These are phyloP conservation scores for Fusarium sororula DNA, from an alignment of 2,329 filamentous ascomycete species.

Conservation along the genomic window DNA sequence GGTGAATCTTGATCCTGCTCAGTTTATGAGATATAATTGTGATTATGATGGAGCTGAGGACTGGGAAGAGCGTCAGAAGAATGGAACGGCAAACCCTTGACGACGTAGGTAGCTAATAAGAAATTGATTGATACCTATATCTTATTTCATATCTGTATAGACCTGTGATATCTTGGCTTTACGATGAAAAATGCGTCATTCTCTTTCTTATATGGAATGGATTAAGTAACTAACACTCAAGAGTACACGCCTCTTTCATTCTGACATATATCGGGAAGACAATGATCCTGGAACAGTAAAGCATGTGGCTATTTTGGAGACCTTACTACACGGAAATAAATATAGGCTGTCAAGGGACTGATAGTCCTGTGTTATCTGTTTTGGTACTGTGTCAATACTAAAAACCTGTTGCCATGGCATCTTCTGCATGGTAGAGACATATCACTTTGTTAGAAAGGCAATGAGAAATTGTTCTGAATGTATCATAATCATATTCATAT, in stretches of 20 bases:
- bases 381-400: too few relatives aligned
- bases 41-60: constrained; percentile 30
- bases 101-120: background rate
- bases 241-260: background rate
- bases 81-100: constrained; percentile 3
- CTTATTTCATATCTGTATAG: background rate
- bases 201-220: fast-evolving
- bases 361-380: fast-evolving
- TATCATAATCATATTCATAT: background rate
- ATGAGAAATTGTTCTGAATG: too few relatives aligned
- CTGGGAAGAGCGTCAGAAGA: constrained; percentile 32
- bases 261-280: background rate
- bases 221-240: background rate
- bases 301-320: background rate
- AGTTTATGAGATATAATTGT: constrained; percentile 37
- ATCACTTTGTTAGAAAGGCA: background rate
- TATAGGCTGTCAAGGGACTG: too few relatives aligned
- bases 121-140: background rate
- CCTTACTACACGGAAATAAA: too few relatives aligned
- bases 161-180: background rate
- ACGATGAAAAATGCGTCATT: fast-evolving
- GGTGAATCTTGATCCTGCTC: constrained; percentile 31
- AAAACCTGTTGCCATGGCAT: too few relatives aligned
- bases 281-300: too few relatives aligned
- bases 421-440: background rate